phyloP scores from a whole-genome alignment of 176 grass and related monocot species.

The Musa schizocarpa region DNA sequence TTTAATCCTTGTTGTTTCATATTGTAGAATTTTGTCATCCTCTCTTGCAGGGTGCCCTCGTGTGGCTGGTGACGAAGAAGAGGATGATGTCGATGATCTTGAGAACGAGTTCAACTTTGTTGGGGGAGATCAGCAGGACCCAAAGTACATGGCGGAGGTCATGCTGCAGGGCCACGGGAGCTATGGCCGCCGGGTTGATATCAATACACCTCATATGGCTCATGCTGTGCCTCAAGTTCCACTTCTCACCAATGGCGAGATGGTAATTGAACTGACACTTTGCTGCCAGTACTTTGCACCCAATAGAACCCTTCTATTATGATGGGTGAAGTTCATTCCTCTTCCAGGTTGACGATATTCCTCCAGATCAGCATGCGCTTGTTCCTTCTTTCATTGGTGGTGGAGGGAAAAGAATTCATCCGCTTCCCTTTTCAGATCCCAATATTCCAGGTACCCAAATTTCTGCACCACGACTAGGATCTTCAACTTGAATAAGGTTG shows the following conservation, averaged over 20 bases:
- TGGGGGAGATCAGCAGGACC: slow-evolving; percentile 36
- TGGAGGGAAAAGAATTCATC: slow-evolving; percentile 79
- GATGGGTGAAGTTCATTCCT: not conserved
- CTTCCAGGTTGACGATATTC: slow-evolving; percentile 71
- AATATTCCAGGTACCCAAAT: slow-evolving; percentile 38
- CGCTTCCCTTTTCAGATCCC: slow-evolving; percentile 67
- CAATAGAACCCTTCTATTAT: not conserved
- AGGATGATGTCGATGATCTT: slow-evolving; percentile 71
- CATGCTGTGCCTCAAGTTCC: slow-evolving; percentile 51
- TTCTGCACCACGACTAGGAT: not conserved
- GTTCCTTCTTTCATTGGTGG: slow-evolving; percentile 80
- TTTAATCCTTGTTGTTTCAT: not conserved
- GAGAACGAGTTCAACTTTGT: slow-evolving; percentile 68
- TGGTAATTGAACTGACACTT: slow-evolving; percentile 27
- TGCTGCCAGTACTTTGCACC: not conserved
- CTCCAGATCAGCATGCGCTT: slow-evolving; percentile 83
- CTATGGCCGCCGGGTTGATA: slow-evolving; percentile 57
- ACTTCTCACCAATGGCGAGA: slow-evolving; percentile 83
- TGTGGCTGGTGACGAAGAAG: slow-evolving; percentile 72
- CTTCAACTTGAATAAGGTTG: not conserved
- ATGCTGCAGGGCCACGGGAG: slow-evolving; percentile 59
- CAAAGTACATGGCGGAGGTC: slow-evolving; percentile 43
- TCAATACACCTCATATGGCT: slow-evolving; percentile 29
- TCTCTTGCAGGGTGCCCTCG: slow-evolving; percentile 45
- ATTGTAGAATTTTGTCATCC: not conserved